phyloP scores from a whole-genome alignment of 1,284 basidiomycete species.

The Boletus subluridellus region DNA sequence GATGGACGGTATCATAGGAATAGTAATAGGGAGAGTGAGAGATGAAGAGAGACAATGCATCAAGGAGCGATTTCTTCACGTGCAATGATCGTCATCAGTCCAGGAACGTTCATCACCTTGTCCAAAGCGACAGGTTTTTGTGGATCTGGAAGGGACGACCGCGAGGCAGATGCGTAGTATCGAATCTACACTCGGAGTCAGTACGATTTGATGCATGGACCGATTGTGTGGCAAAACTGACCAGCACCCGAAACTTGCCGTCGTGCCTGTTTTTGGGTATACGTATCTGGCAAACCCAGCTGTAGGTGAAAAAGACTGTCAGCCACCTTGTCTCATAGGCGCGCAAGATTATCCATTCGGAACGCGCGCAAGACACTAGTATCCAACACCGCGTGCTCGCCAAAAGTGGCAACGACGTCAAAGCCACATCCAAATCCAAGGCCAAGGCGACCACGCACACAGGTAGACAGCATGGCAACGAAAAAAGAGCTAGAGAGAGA shows the following conservation, averaged over 20 bases:
- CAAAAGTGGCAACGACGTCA: neutral
- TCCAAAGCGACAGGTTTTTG: slow-evolving; percentile 54
- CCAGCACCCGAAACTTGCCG: slow-evolving; percentile 58
- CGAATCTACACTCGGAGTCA: slow-evolving; percentile 44
- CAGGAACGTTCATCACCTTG: slow-evolving; percentile 49
- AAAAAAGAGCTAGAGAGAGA: neutral
- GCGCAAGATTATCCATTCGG: neutral
- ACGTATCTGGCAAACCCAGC: slow-evolving; percentile 62
- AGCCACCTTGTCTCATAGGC: slow-evolving; percentile 1
- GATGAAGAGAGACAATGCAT: neutral
- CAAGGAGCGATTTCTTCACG: slow-evolving; percentile 36
- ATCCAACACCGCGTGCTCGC: neutral
- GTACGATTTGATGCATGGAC: neutral
- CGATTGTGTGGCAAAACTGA: slow-evolving; percentile 31
- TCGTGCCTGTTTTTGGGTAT: slow-evolving; percentile 48
- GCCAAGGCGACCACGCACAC: neutral
- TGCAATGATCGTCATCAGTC: slow-evolving; percentile 60
- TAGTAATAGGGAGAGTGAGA: neutral
- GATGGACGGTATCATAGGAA: neutral
- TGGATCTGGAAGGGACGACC: slow-evolving; percentile 44
- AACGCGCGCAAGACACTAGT: neutral
- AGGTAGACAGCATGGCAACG: neutral
- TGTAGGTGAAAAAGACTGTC: slow-evolving; percentile 25
- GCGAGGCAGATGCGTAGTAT: slow-evolving; percentile 55
- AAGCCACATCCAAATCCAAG: neutral